Conservation (phyloP, 108 stramenopile species). For the Aurantiochytrium sp. region DNA sequence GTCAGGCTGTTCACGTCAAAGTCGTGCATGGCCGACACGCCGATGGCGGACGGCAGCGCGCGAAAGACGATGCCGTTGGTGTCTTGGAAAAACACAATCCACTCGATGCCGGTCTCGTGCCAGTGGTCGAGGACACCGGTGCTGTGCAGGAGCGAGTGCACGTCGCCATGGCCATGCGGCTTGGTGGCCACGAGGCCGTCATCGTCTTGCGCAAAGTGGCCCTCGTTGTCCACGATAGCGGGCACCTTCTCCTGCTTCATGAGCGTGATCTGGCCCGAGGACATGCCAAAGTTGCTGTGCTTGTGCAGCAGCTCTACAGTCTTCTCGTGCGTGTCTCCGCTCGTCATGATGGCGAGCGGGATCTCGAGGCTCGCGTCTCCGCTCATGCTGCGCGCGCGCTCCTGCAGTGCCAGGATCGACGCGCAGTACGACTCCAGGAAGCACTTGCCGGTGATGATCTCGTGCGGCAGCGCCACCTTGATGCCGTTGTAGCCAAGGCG, state of each 20-base stretch:
- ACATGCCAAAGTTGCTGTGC: slow-evolving; percentile 85
- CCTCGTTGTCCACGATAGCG: slow-evolving; percentile 77
- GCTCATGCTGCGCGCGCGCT: slow-evolving; percentile 59
- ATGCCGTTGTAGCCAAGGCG: slow-evolving; percentile 90
- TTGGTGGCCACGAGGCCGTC: slow-evolving; percentile 81
- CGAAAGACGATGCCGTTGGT: slow-evolving; percentile 96
- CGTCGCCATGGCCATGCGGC: slow-evolving; percentile 99
- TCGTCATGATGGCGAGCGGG: slow-evolving; percentile 96
- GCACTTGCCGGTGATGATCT: slow-evolving; percentile 72
- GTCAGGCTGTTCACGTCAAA: slow-evolving; percentile 95
- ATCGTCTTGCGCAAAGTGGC: slow-evolving; percentile 74
- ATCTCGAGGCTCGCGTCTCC: slow-evolving; percentile 65
- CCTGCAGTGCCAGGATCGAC: slow-evolving; percentile 88
- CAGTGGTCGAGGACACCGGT: slow-evolving; percentile 79
- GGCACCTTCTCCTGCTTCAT: slow-evolving; percentile 96
- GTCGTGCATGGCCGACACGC: slow-evolving; percentile 75
- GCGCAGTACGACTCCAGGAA: slow-evolving; percentile 82
- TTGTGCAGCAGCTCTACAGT: slow-evolving; percentile 79
- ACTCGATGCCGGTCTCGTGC: slow-evolving; percentile 70
- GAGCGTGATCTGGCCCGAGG: slow-evolving; percentile 77
- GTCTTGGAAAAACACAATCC: slow-evolving; percentile 97
- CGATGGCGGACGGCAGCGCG: slow-evolving; percentile 82
- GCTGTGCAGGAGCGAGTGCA: slow-evolving; percentile 81
- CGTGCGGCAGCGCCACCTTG: slow-evolving; percentile 87
- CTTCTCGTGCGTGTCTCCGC: slow-evolving; percentile 87